A percentile compares a stretch with the other conserved stretches of the same genome.
Evolutionary conservation across 1,284 basidiomycete species (phyloP).

Genomic region (Phellopilus nigrolimitatus): DNA sequence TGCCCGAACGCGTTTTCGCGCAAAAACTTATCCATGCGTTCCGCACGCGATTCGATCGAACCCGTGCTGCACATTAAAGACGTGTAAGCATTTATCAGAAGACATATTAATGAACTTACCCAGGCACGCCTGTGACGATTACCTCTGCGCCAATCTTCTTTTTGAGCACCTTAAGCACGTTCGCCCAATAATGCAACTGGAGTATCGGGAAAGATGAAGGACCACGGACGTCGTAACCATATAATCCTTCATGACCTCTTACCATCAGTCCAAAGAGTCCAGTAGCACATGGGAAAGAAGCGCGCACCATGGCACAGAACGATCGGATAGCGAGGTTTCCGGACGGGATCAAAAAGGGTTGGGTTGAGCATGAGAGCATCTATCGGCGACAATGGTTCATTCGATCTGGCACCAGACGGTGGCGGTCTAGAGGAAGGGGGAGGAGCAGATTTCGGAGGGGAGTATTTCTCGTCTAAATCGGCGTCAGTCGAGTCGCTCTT

Average conservation of each 20-base stretch:
- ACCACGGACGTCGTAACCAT: slow-evolving; percentile 89
- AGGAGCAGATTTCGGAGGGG: neutral
- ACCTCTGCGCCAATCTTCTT: slow-evolving; percentile 88
- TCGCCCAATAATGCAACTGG: slow-evolving; percentile 94
- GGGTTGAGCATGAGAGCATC: slow-evolving; percentile 73
- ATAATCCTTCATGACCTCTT: slow-evolving; percentile 64
- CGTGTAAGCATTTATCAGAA: too few species aligned
- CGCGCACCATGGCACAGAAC: slow-evolving; percentile 89
- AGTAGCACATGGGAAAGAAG: slow-evolving; percentile 17
- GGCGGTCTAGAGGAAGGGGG: neutral
- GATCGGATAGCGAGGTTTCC: slow-evolving; percentile 83
- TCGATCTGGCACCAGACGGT: slow-evolving; percentile 19
- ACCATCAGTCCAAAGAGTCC: neutral
- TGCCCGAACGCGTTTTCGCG: slow-evolving; percentile 61
- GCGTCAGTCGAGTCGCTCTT: neutral
- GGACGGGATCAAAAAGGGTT: slow-evolving; percentile 66
- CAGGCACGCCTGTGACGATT: slow-evolving; percentile 92
- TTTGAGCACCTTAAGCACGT: slow-evolving; percentile 79
- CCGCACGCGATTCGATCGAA: slow-evolving; percentile 81
- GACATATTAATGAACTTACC: slow-evolving; percentile 51
- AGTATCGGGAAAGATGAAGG: slow-evolving; percentile 72
- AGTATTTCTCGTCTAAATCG: too few species aligned
- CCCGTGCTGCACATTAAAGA: slow-evolving; percentile 88
- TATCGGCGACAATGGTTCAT: slow-evolving; percentile 36
- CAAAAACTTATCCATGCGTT: slow-evolving; percentile 74